These are phyloP conservation scores for Xylariaceae sp. DNA, from an alignment of 2,329 filamentous ascomycete species.

Conservation along the genomic window DNA sequence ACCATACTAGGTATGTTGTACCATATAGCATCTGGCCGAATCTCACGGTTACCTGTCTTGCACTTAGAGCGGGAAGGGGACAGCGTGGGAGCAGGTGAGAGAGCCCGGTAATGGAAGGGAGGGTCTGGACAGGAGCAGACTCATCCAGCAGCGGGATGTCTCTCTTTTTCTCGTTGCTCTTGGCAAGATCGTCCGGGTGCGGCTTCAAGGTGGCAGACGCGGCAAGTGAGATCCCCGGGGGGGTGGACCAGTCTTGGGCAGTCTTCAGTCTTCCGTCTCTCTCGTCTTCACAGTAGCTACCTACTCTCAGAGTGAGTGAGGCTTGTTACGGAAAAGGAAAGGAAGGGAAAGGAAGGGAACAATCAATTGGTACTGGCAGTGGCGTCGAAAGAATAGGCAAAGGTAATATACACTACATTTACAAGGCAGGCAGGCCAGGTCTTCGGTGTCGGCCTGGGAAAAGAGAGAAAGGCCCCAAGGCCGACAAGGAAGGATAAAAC, in stretches of 20 bases:
- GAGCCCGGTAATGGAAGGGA: neutral
- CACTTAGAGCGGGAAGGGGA: neutral
- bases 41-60: neutral
- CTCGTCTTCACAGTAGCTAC: constrained; percentile 3
- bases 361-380: constrained; percentile 21
- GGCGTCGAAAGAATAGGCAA: constrained; percentile 23
- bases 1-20: neutral
- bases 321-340: constrained; percentile 14
- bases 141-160: neutral
- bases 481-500: neutral
- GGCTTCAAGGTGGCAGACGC: neutral
- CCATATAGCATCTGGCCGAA: neutral
- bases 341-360: neutral
- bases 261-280: neutral
- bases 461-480: neutral
- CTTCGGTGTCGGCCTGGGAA: neutral
- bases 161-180: constrained; percentile 1
- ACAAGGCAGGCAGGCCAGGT: neutral
- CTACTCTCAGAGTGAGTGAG: neutral
- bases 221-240: neutral
- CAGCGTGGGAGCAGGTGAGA: neutral
- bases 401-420: constrained; percentile 20
- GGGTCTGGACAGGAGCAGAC: neutral
- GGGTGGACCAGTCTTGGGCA: neutral
- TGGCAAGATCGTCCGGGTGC: constrained; percentile 5